Evolutionary conservation across 345 rosid genomes (phyloP).

Genomic region (Acer saccharum): DNA sequence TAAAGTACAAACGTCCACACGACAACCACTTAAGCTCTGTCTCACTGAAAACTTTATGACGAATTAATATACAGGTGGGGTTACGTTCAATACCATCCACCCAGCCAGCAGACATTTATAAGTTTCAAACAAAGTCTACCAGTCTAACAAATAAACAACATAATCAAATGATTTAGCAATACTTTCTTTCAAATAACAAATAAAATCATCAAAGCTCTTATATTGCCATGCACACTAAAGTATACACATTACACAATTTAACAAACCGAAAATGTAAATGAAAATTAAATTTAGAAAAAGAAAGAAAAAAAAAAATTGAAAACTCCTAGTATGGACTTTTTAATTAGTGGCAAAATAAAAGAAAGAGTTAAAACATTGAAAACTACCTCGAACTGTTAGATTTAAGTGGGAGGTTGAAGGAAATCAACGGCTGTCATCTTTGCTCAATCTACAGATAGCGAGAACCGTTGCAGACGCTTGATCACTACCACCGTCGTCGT

Average conservation of each 20-base stretch:
- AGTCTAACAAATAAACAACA: no score
- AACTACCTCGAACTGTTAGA: constrained; percentile 24
- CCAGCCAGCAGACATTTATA: no score
- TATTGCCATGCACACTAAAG: background rate
- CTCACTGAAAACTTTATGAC: no score
- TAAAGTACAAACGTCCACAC: no score
- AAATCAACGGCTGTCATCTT: constrained; percentile 37
- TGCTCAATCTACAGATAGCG: constrained; percentile 36
- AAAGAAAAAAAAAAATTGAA: background rate
- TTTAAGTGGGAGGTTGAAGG: constrained; percentile 18
- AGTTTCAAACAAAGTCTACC: background rate
- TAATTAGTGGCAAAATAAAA: background rate
- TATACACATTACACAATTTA: background rate
- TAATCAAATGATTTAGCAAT: no score
- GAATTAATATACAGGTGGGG: no score
- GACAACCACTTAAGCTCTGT: no score
- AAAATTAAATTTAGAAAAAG: no score
- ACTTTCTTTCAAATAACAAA: no score
- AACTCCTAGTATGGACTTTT: background rate
- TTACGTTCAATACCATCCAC: no score
- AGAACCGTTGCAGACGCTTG: constrained; percentile 32
- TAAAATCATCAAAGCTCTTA: background rate
- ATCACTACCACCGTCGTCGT: constrained; percentile 18
- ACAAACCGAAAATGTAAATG: no score
- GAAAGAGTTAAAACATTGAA: background rate